Evolutionary conservation across 768 basidiomycete species (phyloP).

Genomic region (Podaxis sp.): DNA sequence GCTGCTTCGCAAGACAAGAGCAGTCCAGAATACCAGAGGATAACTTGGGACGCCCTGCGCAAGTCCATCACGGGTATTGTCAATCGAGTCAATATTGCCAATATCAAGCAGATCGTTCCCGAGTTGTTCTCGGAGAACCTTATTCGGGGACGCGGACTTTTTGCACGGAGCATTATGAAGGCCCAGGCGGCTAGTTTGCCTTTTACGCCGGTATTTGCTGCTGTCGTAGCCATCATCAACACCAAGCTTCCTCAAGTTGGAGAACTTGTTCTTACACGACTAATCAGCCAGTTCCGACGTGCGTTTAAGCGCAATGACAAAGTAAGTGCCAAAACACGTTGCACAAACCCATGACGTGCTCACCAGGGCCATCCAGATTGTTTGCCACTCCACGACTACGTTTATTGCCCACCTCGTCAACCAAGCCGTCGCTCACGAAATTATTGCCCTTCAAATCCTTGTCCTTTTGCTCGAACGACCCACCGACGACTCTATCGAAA

Average conservation of each 20-base stretch:
- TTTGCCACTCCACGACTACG: conserved; percentile 91
- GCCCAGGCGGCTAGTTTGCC: conserved; percentile 96
- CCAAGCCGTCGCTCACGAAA: conserved; percentile 90
- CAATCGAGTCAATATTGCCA: conserved; percentile 96
- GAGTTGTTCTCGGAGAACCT: conserved; percentile 94
- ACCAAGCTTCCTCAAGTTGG: conserved; percentile 97
- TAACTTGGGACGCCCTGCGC: conserved; percentile 97
- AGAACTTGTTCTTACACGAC: conserved; percentile 82
- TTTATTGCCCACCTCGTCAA: conserved; percentile 93
- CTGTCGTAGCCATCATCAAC: conserved; percentile 92
- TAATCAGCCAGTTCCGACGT: conserved; percentile 93
- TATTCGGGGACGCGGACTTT: conserved; percentile 89
- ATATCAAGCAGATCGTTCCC: conserved; percentile 92
- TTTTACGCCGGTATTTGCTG: conserved; percentile 96
- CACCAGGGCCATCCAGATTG: conserved; percentile 51
- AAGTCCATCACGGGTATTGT: conserved; percentile 99
- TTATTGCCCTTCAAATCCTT: conserved; percentile 93
- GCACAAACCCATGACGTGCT: background rate
- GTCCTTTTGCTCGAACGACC: conserved; percentile 94
- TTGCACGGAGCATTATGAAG: conserved; percentile 95
- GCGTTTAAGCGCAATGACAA: conserved; percentile 98
- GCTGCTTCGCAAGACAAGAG: conserved; percentile 81
- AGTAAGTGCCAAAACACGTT: conserved; percentile 43
- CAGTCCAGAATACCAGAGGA: conserved; percentile 86
- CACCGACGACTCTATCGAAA: conserved; percentile 97